Percentiles rank a stretch among this genome's conserved stretches.
Conservation (phyloP, 2,329 filamentous ascomycete genomes). For the Diaporthe sp. region DNA sequence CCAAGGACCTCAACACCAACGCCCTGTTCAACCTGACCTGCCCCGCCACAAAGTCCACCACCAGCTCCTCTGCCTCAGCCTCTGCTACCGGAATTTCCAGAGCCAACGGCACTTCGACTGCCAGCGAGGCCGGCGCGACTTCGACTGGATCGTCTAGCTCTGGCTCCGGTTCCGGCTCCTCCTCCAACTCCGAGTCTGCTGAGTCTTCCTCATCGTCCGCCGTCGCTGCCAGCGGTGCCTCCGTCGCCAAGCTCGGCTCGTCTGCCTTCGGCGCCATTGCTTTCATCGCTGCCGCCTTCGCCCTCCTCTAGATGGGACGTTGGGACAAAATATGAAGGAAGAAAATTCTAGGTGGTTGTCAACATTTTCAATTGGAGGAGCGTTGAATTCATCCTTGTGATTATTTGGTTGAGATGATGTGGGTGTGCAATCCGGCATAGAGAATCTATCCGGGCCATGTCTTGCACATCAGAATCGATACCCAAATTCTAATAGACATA, state of each 20-base stretch:
- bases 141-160: slow-evolving; percentile 71
- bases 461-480: slow-evolving; percentile 26
- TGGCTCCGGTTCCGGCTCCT: slow-evolving; percentile 38
- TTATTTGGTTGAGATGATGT: slow-evolving; percentile 18
- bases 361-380: neutral
- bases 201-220: slow-evolving; percentile 16
- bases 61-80: slow-evolving; percentile 34
- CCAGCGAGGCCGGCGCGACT: slow-evolving; percentile 76
- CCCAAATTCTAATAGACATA: slow-evolving; percentile 27
- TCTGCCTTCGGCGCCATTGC: slow-evolving; percentile 33
- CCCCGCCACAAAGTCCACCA: slow-evolving; percentile 44
- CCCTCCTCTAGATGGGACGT: slow-evolving; percentile 20
- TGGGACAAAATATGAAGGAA: neutral
- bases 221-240: slow-evolving; percentile 31
- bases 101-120: slow-evolving; percentile 74
- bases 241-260: slow-evolving; percentile 28
- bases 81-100: slow-evolving; percentile 70
- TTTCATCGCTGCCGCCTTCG: slow-evolving; percentile 32
- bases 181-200: slow-evolving; percentile 33
- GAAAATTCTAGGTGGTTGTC: neutral
- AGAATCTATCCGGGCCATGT: neutral
- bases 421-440: neutral
- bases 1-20: slow-evolving; percentile 62
- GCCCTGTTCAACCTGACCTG: slow-evolving; percentile 75
- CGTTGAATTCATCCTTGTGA: slow-evolving; percentile 1